phyloP scores from a whole-genome alignment of 2,329 filamentous ascomycete species.

The Elsinoe australis region DNA sequence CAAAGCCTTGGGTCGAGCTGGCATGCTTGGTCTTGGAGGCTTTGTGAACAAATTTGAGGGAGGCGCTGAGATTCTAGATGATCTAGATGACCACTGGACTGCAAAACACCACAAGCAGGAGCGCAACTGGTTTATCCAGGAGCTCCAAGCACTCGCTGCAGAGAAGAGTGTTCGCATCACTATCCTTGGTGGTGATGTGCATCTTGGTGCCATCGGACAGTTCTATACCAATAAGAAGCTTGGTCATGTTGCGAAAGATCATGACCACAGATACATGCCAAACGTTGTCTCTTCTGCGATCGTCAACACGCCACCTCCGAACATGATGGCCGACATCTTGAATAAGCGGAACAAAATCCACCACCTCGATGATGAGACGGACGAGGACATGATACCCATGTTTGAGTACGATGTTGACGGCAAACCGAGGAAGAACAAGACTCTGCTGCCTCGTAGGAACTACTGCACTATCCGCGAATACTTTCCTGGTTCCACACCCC shows the following conservation, averaged over 20 bases:
- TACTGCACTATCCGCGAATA: conserved; percentile 92
- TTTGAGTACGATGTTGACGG: conserved; percentile 86
- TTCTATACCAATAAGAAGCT: conserved; percentile 90
- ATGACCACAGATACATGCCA: conserved; percentile 92
- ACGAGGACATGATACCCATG: conserved; percentile 93
- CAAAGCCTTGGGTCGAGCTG: conserved; percentile 77
- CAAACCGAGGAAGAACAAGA: conserved; percentile 83
- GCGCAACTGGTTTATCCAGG: conserved; percentile 76
- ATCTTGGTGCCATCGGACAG: conserved; percentile 83
- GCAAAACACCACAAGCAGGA: conserved; percentile 90
- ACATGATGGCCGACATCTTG: conserved; percentile 80
- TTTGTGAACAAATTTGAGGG: conserved; percentile 86
- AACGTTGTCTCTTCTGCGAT: conserved; percentile 93
- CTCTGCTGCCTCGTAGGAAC: conserved; percentile 79
- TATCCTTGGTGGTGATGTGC: conserved; percentile 88
- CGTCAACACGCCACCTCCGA: conserved; percentile 81
- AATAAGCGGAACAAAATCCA: conserved; percentile 83
- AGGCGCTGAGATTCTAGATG: conserved; percentile 83
- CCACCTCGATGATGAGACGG: conserved; percentile 61
- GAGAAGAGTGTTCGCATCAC: conserved; percentile 89
- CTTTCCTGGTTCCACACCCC: conserved; percentile 67
- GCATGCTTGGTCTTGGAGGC: conserved; percentile 63
- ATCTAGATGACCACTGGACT: conserved; percentile 95
- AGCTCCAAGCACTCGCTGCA: conserved; percentile 85
- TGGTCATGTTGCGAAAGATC: conserved; percentile 61